A percentile compares a stretch with the other conserved stretches of the same genome.
These are phyloP conservation scores for Silene latifolia DNA, from an alignment of 148 eudicot species.

Conservation along the genomic window DNA sequence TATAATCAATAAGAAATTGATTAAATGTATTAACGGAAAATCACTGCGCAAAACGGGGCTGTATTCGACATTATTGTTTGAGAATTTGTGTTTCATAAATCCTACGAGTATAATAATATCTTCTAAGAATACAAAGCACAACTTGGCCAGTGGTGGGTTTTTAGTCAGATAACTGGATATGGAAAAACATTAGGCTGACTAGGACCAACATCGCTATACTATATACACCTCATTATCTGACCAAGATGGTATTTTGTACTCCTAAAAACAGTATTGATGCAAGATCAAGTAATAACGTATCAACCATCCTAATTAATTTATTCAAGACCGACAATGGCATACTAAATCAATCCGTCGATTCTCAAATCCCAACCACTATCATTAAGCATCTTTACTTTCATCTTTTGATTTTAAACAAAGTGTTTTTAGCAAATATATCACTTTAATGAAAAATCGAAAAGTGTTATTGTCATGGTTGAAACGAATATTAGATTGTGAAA, in stretches of 20 bases:
- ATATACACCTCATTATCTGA: background rate
- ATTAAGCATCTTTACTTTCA: background rate
- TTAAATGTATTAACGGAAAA: no score
- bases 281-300: background rate
- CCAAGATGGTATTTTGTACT: background rate
- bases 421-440: background rate
- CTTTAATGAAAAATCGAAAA: no score
- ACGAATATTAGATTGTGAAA: background rate
- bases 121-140: background rate
- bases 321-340: background rate
- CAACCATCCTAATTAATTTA: background rate
- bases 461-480: no score
- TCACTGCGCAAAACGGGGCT: no score
- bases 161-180: background rate
- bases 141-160: slow-evolving; percentile 8
- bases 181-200: background rate
- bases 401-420: background rate
- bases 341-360: background rate
- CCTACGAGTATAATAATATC: no score
- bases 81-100: no score
- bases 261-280: background rate
- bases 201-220: background rate
- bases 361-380: background rate
- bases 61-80: no score
- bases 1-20: no score